Evolutionary conservation across 805 yeast genomes (phyloP), one percentile per base, ranked within the genome.

Genomic region (Sporopachydermia lactativora): DNA sequence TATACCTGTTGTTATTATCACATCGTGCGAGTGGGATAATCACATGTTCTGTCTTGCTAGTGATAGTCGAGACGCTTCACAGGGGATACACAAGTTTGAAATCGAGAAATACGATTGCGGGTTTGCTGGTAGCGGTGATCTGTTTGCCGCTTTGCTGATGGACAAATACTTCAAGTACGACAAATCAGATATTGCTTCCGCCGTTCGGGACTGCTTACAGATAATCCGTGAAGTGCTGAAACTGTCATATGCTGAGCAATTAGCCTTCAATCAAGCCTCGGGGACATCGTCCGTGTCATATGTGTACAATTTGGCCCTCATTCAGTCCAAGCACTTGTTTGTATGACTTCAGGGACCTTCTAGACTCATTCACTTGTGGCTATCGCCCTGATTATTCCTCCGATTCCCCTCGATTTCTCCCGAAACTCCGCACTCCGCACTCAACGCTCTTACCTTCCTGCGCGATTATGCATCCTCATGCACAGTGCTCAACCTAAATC

Each of bases 81-180:
- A 24, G n/a, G 31, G 8, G n/a, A 24, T 24, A 24, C 31, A 24
- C 31, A n/a, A 24, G 13, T 24, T 24, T 24, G 31, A 24, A 24
- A 24, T 24, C 8, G 31, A 24, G 31, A 24, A 24, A 24, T 24
- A 24, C n/a, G 13, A 8, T n/a, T 24, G 31, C 31, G 31, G 31
- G 13, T 24, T 24, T 24, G 31, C 31, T 24, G 97, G 97, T 1
- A 95, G 92, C 0, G 97, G 97, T 4, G 97, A 88, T 52, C 59
- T 88, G 35, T 88, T 89, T 50, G 78, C 95, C 0, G 89, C 95
- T 0, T 57, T 88, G 34, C 56, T 86, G 19, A 49, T 83, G 4
- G 94, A 81, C 55, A 70, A 82, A 48, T 61, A 77, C 18, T 62
- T 58, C 48, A 55, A 54, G 35, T 47, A 48, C n/a, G 36, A 48